Evolutionary conservation across 805 yeast genomes (phyloP).

Genomic region (Priceomyces castillae): DNA sequence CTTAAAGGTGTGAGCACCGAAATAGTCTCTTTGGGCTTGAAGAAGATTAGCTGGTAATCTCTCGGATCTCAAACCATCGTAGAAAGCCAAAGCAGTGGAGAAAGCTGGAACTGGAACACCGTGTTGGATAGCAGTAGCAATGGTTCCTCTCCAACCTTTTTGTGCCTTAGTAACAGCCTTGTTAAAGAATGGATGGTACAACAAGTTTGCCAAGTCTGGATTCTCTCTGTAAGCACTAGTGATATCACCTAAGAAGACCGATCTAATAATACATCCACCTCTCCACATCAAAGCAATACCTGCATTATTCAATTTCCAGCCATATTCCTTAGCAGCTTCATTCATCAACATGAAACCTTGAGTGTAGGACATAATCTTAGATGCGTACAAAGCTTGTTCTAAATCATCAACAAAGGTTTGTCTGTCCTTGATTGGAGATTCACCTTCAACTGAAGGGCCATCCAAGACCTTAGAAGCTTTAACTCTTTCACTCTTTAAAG

Average conservation of each 20-base stretch:
- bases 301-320: slow-evolving; percentile 97
- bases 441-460: slow-evolving; percentile 73
- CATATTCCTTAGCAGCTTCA: slow-evolving; percentile 96
- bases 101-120: slow-evolving; percentile 99
- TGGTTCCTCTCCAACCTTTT: slow-evolving; percentile 89
- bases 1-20: slow-evolving; percentile 99
- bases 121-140: slow-evolving; percentile 70
- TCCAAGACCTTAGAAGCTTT: slow-evolving; percentile 74
- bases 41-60: slow-evolving; percentile 95
- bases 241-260: slow-evolving; percentile 96
- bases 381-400: slow-evolving; percentile 97
- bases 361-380: slow-evolving; percentile 96
- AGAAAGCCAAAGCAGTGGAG: slow-evolving; percentile 94
- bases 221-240: slow-evolving; percentile 92
- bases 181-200: slow-evolving; percentile 93
- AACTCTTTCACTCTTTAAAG: slow-evolving; percentile 87
- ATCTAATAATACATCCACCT: slow-evolving; percentile 99
- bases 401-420: slow-evolving; percentile 83
- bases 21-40: slow-evolving; percentile 99
- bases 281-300: slow-evolving; percentile 99
- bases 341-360: slow-evolving; percentile 99
- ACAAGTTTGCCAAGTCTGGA: slow-evolving; percentile 91
- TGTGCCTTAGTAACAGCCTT: slow-evolving; percentile 92
- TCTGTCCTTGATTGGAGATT: slow-evolving; percentile 66
- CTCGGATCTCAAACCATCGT: slow-evolving; percentile 97